phyloP scores from a whole-genome alignment of 2,329 filamentous ascomycete species.

The Ophiocordyceps sinensis region DNA sequence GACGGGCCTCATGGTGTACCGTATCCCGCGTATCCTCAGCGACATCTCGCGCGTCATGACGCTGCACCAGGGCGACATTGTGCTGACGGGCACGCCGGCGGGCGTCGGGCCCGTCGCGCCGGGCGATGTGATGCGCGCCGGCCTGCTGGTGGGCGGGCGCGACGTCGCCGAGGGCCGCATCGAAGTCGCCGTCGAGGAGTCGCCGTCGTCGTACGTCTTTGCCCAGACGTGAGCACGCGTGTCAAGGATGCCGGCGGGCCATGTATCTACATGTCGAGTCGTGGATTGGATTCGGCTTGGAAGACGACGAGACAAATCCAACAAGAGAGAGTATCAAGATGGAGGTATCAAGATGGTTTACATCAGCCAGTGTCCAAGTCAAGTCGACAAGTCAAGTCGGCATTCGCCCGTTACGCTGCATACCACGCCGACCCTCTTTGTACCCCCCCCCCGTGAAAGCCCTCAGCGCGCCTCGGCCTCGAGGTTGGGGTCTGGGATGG shows the following conservation, averaged over 20 bases:
- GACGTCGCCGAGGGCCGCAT: conserved; percentile 76
- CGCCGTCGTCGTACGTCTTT: conserved; percentile 64
- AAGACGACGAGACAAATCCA: neutral
- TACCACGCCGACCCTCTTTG: too few species aligned
- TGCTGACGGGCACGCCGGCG: conserved; percentile 94
- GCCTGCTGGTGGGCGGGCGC: conserved; percentile 63
- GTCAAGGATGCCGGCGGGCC: too few species aligned
- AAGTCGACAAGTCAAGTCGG: too few species aligned
- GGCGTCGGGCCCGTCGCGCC: conserved; percentile 77
- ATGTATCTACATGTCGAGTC: neutral
- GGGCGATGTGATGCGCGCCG: conserved; percentile 78
- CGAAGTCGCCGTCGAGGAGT: conserved; percentile 71
- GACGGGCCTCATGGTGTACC: conserved; percentile 89
- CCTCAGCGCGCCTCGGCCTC: conserved; percentile 3
- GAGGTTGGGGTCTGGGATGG: conserved; percentile 45
- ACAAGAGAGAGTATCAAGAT: too few species aligned
- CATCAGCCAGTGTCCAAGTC: too few species aligned
- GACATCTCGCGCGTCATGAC: conserved; percentile 95
- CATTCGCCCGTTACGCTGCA: too few species aligned
- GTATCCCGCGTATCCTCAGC: conserved; percentile 71
- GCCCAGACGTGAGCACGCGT: conserved; percentile 41
- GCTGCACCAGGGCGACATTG: conserved; percentile 77
- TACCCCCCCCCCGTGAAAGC: too few species aligned
- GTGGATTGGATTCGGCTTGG: neutral
- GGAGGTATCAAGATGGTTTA: too few species aligned